phyloP scores from a whole-genome alignment of 202 grass and related monocot species.

The Schoenoplectus tabernaemontani region DNA sequence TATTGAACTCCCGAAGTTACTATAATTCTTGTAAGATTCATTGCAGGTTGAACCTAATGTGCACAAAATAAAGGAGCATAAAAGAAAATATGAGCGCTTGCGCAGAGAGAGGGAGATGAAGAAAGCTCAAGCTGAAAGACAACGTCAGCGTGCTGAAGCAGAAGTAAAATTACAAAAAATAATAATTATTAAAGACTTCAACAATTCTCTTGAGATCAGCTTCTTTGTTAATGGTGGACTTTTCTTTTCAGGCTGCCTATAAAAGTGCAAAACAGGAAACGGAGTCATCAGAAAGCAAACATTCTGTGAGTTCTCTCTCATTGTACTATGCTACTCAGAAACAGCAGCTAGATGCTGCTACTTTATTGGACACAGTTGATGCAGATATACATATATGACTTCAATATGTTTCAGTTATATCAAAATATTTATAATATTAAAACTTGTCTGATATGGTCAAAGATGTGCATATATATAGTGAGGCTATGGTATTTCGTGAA shows the following conservation, averaged over 20 bases:
- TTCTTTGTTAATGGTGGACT: not conserved
- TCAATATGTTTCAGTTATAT: not conserved
- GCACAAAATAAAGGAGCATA: conserved; percentile 56
- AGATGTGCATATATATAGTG: not conserved
- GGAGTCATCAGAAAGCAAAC: conserved; percentile 14
- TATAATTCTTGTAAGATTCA: not conserved
- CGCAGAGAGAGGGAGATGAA: conserved; percentile 49
- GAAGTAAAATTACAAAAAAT: conserved; percentile 24
- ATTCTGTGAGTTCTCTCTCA: not conserved
- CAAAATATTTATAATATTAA: not conserved
- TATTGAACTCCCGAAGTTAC: not conserved
- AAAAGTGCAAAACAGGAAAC: conserved; percentile 19
- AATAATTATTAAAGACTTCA: not conserved
- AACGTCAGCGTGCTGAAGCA: conserved; percentile 35
- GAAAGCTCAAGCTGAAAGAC: conserved; percentile 42
- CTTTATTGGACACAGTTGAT: not conserved
- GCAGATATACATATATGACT: not conserved
- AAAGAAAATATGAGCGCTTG: conserved; percentile 51
- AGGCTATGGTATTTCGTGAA: too few relatives aligned
- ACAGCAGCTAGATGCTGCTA: not conserved
- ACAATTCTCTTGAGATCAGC: not conserved
- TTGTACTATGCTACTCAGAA: not conserved
- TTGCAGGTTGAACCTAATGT: conserved; percentile 64
- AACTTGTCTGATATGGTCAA: not conserved
- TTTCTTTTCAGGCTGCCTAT: conserved; percentile 22